Base-by-base conservation (phyloP, 441 rosid species). In the Lepidium campestre region DNA sequence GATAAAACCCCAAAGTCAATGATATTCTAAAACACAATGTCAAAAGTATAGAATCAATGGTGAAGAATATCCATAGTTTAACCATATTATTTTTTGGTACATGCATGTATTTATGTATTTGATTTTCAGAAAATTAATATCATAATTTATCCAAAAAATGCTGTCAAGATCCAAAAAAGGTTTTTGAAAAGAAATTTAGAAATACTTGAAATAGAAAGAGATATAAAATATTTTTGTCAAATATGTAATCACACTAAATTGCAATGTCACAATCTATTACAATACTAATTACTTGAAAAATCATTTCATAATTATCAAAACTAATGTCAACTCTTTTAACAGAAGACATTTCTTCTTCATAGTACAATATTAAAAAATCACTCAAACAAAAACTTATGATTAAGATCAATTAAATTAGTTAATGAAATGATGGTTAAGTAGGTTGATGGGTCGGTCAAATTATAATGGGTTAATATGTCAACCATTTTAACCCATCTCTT, bases 11-110 rank as follows among this genome's bases (percentile, higher is more conserved):
- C 10, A 44, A 57, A 31, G 75, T 72, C 75, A 72, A 65, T 22
- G 57, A 22, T 72, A 57, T 32, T 49, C 8, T 49, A 57, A 58
- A 72, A 20, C 65, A 14, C 5, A 49, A 42, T 65, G 66, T 50
- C 62, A 72, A 60, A 64, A 57, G 45, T 57, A 32, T 17, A 64
- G 3, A 29, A 48, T 41, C 32, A 40, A 13, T 40, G 36, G 32
- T 57, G 23, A 64, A 31, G 71, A 71, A 64, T 71, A 64, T 71
- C 71, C 65, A 57, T 19, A 31, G 11, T 41, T 41, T 25, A 54
- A 56, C 59, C 57, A 49, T 46, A 20, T 50, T 71, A 20, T 10
- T 58, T 56, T 17, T 57, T 32, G 11, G 48, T 42, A 57, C 18
- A 46, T 62, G 34, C 25, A 56, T 20, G 11, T 63, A 55, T 18